phyloP scores from a whole-genome alignment of 2,329 filamentous ascomycete species.

The Acrocalymma vagum region DNA sequence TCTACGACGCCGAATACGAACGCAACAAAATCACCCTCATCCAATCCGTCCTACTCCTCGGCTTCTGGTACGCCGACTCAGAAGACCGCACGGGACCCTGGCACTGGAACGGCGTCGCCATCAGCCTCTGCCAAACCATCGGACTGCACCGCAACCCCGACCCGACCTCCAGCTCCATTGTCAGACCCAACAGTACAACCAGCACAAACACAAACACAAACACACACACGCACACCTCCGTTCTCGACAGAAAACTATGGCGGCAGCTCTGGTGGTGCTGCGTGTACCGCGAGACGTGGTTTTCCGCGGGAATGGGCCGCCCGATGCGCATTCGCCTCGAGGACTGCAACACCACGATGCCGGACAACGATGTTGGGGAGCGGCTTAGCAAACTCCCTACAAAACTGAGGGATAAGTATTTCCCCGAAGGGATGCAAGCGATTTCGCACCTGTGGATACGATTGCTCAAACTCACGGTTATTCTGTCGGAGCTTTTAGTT shows the following conservation, averaged over 20 bases:
- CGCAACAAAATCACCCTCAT: constrained; percentile 87
- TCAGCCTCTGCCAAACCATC: constrained; percentile 92
- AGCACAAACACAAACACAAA: constrained; percentile 68
- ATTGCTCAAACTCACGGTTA: too few species aligned
- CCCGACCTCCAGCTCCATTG: too few species aligned
- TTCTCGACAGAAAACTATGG: constrained; percentile 81
- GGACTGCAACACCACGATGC: constrained; percentile 93
- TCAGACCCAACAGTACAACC: too few species aligned
- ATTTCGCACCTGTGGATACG: too few species aligned
- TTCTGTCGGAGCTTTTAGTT: too few species aligned
- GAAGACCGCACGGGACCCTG: constrained; percentile 98
- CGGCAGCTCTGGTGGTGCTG: constrained; percentile 98
- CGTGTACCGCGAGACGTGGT: constrained; percentile 92
- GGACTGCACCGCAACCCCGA: constrained; percentile 88
- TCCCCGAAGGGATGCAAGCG: too few species aligned
- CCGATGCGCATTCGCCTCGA: constrained; percentile 92
- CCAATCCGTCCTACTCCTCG: constrained; percentile 89
- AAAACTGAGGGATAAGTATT: too few species aligned
- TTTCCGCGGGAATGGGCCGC: constrained; percentile 91
- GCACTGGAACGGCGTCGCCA: constrained; percentile 98
- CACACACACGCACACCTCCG: too few species aligned
- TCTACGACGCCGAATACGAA: constrained; percentile 97
- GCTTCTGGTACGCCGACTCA: constrained; percentile 96
- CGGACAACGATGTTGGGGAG: too few species aligned
- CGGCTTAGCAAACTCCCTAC: too few species aligned